A percentile compares a stretch with the other conserved stretches of the same genome.
Evolutionary conservation across 164 flowering plant species (phyloP).

Genomic region (Taxillus chinensis): DNA sequence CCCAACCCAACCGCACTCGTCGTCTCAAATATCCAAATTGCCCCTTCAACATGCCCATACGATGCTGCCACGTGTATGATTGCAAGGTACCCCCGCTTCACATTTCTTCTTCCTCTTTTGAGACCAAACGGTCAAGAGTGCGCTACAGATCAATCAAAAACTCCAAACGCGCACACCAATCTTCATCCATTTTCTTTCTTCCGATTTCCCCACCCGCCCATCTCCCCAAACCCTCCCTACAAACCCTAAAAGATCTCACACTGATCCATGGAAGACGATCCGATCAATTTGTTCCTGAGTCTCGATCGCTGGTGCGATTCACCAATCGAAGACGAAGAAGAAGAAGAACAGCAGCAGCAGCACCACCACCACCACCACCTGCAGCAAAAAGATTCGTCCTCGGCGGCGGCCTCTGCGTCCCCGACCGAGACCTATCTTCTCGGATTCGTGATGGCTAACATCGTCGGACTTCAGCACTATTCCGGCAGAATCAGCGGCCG

Average conservation of each 20-base stretch:
- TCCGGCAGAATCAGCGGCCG: slow-evolving; percentile 52
- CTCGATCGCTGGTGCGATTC: neutral
- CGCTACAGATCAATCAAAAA: no score
- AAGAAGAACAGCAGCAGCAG: no score
- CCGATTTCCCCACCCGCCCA: neutral
- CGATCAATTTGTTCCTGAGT: neutral
- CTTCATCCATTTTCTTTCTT: neutral
- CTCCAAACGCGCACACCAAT: neutral
- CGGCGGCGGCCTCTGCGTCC: slow-evolving; percentile 2
- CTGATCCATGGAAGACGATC: neutral
- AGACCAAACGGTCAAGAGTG: neutral
- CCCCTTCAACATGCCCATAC: no score
- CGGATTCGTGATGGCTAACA: slow-evolving; percentile 57
- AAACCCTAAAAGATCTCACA: neutral
- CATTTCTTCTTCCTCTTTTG: neutral
- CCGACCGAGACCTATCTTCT: slow-evolving; percentile 32
- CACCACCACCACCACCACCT: no score
- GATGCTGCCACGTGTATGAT: no score
- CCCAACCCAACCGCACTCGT: no score
- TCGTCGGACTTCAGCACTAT: slow-evolving; percentile 66
- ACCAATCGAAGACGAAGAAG: neutral
- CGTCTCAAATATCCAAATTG: no score
- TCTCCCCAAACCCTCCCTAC: neutral
- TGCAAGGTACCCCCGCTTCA: neutral
- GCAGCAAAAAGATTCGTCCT: neutral